Percentiles rank a stretch among this genome's conserved stretches.
phyloP scores from a whole-genome alignment of 495 filamentous ascomycete species.

The Achaetomiella virescens region DNA sequence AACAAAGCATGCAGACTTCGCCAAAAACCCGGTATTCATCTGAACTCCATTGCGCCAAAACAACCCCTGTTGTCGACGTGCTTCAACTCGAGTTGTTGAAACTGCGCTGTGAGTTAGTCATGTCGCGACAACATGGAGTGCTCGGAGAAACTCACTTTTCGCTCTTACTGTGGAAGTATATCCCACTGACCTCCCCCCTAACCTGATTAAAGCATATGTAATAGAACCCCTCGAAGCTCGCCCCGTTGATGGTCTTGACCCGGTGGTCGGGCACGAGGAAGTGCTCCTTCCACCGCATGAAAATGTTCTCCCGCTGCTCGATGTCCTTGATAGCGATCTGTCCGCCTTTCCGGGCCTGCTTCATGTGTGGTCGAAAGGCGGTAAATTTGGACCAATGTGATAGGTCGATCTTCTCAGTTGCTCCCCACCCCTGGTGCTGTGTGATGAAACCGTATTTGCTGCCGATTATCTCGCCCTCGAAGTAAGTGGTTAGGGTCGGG shows the following conservation, averaged over 20 bases:
- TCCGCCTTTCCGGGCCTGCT: conserved; percentile 57
- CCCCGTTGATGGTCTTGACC: conserved; percentile 80
- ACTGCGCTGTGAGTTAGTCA: conserved; percentile 35
- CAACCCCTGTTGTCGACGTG: conserved; percentile 82
- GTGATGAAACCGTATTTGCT: conserved; percentile 91
- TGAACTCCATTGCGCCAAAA: conserved; percentile 86
- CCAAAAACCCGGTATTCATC: conserved; percentile 46
- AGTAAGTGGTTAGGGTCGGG: conserved; percentile 93
- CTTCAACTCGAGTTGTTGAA: conserved; percentile 86
- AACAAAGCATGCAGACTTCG: not conserved
- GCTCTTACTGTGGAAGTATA: conserved; percentile 97
- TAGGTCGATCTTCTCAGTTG: conserved; percentile 84
- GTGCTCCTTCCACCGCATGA: conserved; percentile 99
- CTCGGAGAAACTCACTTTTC: conserved; percentile 63
- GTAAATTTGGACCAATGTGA: conserved; percentile 90
- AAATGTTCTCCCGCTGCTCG: conserved; percentile 81
- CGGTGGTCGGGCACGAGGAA: conserved; percentile 96
- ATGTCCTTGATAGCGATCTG: conserved; percentile 56
- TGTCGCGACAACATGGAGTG: not conserved
- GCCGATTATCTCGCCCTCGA: conserved; percentile 97
- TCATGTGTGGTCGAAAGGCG: conserved; percentile 74
- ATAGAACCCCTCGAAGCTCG: conserved; percentile 98
- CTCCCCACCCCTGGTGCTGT: conserved; percentile 84
- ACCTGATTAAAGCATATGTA: conserved; percentile 99
- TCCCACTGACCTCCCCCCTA: conserved; percentile 75